These are phyloP conservation scores for Eremothecium sinecaudum DNA, from an alignment of 1,139 yeast species.

Conservation along the genomic window DNA sequence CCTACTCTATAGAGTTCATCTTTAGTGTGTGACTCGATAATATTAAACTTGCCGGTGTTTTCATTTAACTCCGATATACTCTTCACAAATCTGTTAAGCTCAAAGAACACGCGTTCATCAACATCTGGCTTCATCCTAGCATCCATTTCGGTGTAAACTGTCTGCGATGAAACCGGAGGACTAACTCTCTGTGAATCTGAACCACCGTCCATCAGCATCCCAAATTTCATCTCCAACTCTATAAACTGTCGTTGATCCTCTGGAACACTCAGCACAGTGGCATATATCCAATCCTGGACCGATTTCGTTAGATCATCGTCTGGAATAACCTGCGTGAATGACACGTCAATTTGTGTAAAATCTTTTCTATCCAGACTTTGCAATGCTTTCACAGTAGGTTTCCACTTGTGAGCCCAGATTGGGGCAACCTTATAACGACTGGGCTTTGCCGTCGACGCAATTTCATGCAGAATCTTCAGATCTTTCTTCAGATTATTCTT, in stretches of 20 bases:
- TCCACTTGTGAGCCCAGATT: conserved; percentile 75
- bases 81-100: conserved; percentile 47
- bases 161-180: conserved; percentile 69
- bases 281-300: conserved; percentile 83
- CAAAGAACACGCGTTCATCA: conserved; percentile 57
- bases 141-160: conserved; percentile 47
- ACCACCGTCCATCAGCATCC: conserved; percentile 53
- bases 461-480: conserved; percentile 24
- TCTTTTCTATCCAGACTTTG: conserved; percentile 27
- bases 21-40: conserved; percentile 32
- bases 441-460: conserved; percentile 41
- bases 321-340: conserved; percentile 67
- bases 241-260: conserved; percentile 51
- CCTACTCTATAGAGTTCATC: conserved; percentile 36
- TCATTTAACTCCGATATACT: conserved; percentile 42
- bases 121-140: conserved; percentile 64
- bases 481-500: conserved; percentile 29
- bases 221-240: conserved; percentile 79
- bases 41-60: conserved; percentile 37
- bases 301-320: conserved; percentile 74
- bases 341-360: conserved; percentile 30
- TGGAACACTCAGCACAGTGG: conserved; percentile 57
- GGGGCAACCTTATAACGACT: conserved; percentile 59
- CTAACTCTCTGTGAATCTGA: conserved; percentile 52
- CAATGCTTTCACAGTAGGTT: conserved; percentile 36